Conservation (phyloP, 495 filamentous ascomycete genomes). For the Trichocladium uniseriatum region DNA sequence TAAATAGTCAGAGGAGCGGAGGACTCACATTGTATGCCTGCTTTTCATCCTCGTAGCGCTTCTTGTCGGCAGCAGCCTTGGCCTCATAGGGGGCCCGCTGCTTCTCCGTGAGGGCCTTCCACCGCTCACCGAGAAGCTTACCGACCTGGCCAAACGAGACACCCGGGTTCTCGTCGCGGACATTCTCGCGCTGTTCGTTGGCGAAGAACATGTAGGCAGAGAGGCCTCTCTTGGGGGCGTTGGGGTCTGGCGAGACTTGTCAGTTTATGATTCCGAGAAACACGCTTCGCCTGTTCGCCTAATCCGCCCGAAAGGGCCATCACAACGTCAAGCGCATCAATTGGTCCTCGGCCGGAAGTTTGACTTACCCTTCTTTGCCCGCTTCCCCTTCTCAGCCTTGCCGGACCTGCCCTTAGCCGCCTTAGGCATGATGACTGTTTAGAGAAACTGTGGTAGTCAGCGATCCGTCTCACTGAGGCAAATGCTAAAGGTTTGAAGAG, state of each 20-base stretch:
- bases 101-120: slow-evolving; percentile 88
- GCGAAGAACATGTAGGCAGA: slow-evolving; percentile 99
- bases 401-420: slow-evolving; percentile 38
- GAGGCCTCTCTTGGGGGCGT: slow-evolving; percentile 96
- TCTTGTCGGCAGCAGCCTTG: slow-evolving; percentile 94
- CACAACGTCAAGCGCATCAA: background rate
- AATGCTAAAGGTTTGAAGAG: too few species aligned
- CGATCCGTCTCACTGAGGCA: background rate
- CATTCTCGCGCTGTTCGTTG: slow-evolving; percentile 96
- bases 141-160: slow-evolving; percentile 97
- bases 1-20: background rate
- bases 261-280: background rate
- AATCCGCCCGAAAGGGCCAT: too few species aligned
- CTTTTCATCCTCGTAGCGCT: slow-evolving; percentile 98
- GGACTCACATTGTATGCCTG: slow-evolving; percentile 72
- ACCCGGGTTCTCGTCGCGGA: slow-evolving; percentile 95
- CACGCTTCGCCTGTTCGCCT: too few species aligned
- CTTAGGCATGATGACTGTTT: slow-evolving; percentile 37
- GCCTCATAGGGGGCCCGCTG: slow-evolving; percentile 88
- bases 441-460: slow-evolving; percentile 18
- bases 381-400: slow-evolving; percentile 35
- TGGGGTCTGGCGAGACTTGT: slow-evolving; percentile 63
- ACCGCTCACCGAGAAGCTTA: slow-evolving; percentile 93
- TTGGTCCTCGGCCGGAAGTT: background rate
- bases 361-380: slow-evolving; percentile 42